Percentiles rank a stretch among this genome's conserved stretches.
Conservation (phyloP, 495 filamentous ascomycete genomes). For the Penicillium nucicola region DNA sequence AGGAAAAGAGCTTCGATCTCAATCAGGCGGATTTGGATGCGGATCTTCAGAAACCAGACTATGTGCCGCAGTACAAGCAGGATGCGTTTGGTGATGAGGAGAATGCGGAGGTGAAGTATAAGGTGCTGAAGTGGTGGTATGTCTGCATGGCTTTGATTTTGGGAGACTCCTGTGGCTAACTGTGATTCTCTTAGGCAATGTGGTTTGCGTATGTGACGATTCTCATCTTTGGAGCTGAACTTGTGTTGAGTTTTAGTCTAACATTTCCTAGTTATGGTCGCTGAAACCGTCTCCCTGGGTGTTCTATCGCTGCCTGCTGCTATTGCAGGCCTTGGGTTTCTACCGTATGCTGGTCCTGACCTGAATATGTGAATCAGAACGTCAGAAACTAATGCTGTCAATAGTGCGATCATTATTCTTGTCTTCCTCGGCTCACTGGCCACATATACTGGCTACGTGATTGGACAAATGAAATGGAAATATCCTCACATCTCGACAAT, state of each 20-base stretch:
- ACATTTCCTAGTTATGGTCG: conserved; percentile 53
- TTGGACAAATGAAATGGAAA: conserved; percentile 72
- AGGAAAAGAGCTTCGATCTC: conserved; percentile 6
- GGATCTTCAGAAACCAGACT: conserved; percentile 20
- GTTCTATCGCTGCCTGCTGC: conserved; percentile 61
- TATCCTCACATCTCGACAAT: conserved; percentile 72
- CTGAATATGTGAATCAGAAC: not conserved
- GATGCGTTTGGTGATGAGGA: conserved; percentile 44
- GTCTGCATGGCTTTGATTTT: conserved; percentile 5
- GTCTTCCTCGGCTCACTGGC: conserved; percentile 62
- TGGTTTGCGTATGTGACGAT: conserved; percentile 30
- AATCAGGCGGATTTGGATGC: conserved; percentile 1
- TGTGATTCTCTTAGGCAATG: conserved; percentile 32
- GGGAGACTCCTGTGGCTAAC: not conserved
- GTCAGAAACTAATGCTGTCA: not conserved
- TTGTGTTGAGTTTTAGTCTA: not conserved
- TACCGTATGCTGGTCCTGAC: conserved; percentile 32
- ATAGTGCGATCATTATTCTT: conserved; percentile 62
- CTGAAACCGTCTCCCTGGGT: conserved; percentile 72
- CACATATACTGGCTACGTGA: conserved; percentile 74
- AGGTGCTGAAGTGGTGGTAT: conserved; percentile 42
- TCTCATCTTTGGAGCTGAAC: not conserved
- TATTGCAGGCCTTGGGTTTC: conserved; percentile 63
- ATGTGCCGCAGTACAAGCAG: conserved; percentile 12
- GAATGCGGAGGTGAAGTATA: conserved; percentile 40